These are phyloP conservation scores for Ramicandelaber brevisporus DNA, from an alignment of 192 early-diverging fungal genomes.

Conservation along the genomic window DNA sequence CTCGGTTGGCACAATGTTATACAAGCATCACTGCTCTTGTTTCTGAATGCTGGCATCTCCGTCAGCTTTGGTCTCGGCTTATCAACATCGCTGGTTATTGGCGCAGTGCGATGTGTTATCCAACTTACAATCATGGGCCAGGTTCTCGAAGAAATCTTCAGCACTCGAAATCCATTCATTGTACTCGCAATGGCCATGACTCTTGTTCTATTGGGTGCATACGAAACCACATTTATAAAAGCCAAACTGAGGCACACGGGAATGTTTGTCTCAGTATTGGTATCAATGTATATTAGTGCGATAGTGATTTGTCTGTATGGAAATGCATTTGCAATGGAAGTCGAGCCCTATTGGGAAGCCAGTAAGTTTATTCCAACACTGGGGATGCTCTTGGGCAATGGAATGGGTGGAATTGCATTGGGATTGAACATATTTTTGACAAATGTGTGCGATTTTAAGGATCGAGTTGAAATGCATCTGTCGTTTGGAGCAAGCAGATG, in stretches of 20 bases:
- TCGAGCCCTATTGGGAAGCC: conserved; percentile 39
- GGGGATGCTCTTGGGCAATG: conserved; percentile 71
- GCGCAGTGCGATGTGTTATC: conserved; percentile 40
- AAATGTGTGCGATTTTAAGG: conserved; percentile 24
- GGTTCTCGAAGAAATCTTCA: conserved; percentile 39
- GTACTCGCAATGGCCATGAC: conserved; percentile 27
- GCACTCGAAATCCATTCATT: conserved; percentile 24
- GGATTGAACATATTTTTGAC: conserved; percentile 30
- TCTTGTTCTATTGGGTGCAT: conserved; percentile 29
- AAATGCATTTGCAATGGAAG: conserved; percentile 31
- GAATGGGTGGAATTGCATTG: conserved; percentile 42
- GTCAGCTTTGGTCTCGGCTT: conserved; percentile 36
- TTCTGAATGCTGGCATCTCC: conserved; percentile 29
- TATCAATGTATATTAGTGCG: conserved; percentile 13
- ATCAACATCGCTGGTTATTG: conserved; percentile 32
- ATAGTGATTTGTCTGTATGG: conserved; percentile 5
- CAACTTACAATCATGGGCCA: conserved; percentile 52
- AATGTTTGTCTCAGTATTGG: conserved; percentile 30
- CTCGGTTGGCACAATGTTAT: conserved; percentile 22
- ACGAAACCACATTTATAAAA: conserved; percentile 43
- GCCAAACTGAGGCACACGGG: conserved; percentile 38
- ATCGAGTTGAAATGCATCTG: conserved; percentile 26
- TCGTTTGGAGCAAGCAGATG: conserved; percentile 55
- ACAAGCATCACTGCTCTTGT: conserved; percentile 25
- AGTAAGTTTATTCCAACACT: conserved; percentile 66